Conservation (phyloP, 2,329 filamentous ascomycete genomes). For the Trichoderma asperellum region DNA sequence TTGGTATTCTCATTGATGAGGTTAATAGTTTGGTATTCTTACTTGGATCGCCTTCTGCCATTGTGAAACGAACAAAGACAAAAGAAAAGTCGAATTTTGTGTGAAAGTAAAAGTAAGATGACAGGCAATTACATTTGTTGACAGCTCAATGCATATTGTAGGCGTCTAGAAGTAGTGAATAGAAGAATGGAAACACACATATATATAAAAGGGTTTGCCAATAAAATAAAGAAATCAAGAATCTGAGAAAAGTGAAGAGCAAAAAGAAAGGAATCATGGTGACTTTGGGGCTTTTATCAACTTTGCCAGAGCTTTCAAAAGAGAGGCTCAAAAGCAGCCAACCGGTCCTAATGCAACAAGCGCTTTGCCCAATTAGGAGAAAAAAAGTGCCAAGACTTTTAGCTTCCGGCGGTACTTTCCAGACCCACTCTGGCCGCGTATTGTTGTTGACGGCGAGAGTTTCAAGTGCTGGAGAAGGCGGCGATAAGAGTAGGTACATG, state of each 20-base stretch:
- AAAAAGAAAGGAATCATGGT: neutral
- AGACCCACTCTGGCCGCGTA: conserved; percentile 12
- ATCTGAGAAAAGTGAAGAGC: neutral
- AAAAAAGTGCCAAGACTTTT: conserved; percentile 19
- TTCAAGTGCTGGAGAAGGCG: neutral
- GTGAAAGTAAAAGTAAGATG: neutral
- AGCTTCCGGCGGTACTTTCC: neutral
- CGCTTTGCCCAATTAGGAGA: conserved; percentile 13
- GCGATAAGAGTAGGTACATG: neutral
- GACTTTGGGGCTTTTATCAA: neutral
- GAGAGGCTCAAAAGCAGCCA: neutral
- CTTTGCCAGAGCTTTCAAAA: neutral
- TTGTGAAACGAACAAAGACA: neutral
- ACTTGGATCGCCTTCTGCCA: conserved; percentile 1
- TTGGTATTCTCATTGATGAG: rapidly evolving
- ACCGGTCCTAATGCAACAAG: neutral
- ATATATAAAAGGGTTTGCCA: neutral
- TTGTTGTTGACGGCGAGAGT: neutral
- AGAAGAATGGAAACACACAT: neutral
- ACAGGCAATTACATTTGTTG: neutral
- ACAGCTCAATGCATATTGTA: neutral
- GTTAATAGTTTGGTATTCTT: neutral
- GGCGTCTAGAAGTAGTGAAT: neutral
- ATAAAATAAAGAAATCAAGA: neutral
- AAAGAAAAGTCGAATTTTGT: neutral